These are phyloP conservation scores for Gaertneriomyces sp. DNA, from an alignment of 192 early-diverging fungal species.

Conservation along the genomic window DNA sequence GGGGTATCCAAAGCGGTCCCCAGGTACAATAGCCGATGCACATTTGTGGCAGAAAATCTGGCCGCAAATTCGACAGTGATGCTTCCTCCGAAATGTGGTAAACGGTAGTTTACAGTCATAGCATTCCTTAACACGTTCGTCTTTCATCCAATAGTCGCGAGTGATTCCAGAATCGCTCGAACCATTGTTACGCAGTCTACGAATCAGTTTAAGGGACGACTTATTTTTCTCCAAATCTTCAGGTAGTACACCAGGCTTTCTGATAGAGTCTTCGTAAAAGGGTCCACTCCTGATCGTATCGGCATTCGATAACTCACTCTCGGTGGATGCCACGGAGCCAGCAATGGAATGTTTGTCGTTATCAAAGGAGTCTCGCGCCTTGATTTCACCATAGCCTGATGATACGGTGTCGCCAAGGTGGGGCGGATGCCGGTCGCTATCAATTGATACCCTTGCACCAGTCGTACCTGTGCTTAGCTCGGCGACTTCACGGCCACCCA, in stretches of 20 bases:
- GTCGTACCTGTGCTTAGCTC: no score
- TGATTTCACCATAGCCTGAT: no score
- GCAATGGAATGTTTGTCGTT: not conserved
- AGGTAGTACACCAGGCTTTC: not conserved
- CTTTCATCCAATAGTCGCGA: conserved; percentile 77
- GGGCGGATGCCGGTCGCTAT: no score
- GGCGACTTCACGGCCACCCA: no score
- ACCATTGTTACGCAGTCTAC: conserved; percentile 26
- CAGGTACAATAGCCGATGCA: conserved; percentile 65
- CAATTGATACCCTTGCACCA: no score
- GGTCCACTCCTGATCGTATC: not conserved
- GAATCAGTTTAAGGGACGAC: conserved; percentile 28
- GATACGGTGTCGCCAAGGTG: no score
- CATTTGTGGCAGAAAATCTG: conserved; percentile 76
- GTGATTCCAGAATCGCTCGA: conserved; percentile 29
- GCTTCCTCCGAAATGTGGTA: conserved; percentile 64
- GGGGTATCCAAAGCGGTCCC: conserved; percentile 64
- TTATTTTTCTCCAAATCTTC: conserved; percentile 26
- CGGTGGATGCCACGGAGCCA: conserved; percentile 5
- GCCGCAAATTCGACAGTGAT: conserved; percentile 82
- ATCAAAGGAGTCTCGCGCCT: not conserved
- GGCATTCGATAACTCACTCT: conserved; percentile 22
- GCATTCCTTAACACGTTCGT: conserved; percentile 77
- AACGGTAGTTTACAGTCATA: conserved; percentile 76
- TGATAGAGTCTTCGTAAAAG: not conserved